A percentile compares a stretch with the other conserved stretches of the same genome.
phyloP scores from a whole-genome alignment of 2,329 filamentous ascomycete genomes.

The Phaeosphaeriaceae sp. region DNA sequence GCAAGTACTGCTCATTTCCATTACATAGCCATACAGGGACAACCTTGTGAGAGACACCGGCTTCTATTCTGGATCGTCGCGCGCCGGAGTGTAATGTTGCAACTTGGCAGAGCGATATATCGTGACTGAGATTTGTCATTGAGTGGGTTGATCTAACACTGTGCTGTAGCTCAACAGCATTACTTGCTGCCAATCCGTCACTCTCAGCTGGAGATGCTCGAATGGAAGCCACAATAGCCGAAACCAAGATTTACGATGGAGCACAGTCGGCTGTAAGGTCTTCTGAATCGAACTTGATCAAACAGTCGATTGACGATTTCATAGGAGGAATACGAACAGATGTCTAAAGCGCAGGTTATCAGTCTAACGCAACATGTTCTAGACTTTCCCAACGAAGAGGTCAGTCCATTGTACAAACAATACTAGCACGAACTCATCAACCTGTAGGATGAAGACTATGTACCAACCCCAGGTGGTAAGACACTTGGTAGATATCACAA shows the following conservation, averaged over 20 bases:
- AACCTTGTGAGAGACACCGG: slow-evolving; percentile 23
- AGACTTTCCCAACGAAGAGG: slow-evolving; percentile 34
- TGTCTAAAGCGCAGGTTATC: slow-evolving; percentile 31
- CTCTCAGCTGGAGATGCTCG: slow-evolving; percentile 58
- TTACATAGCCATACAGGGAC: slow-evolving; percentile 8
- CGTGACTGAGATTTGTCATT: background rate
- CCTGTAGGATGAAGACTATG: slow-evolving; percentile 37
- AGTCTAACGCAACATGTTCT: slow-evolving; percentile 25
- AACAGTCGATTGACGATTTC: slow-evolving; percentile 22
- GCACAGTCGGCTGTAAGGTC: slow-evolving; percentile 62
- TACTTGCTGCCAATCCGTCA: slow-evolving; percentile 54
- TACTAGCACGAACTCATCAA: slow-evolving; percentile 1
- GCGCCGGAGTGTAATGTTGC: background rate
- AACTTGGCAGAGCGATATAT: background rate
- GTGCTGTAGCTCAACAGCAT: slow-evolving; percentile 55
- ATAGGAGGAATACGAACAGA: slow-evolving; percentile 44
- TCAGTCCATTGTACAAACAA: slow-evolving; percentile 2
- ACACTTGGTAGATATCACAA: slow-evolving; percentile 64
- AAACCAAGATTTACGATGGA: slow-evolving; percentile 68
- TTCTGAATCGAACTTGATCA: background rate
- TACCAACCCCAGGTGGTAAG: slow-evolving; percentile 45
- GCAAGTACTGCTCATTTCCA: slow-evolving; percentile 46
- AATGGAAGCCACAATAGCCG: slow-evolving; percentile 68
- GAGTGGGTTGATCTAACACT: slow-evolving; percentile 13
- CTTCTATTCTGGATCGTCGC: slow-evolving; percentile 5